phyloP scores from a whole-genome alignment of 2,329 filamentous ascomycete species.

The Lecanicillium sp. region DNA sequence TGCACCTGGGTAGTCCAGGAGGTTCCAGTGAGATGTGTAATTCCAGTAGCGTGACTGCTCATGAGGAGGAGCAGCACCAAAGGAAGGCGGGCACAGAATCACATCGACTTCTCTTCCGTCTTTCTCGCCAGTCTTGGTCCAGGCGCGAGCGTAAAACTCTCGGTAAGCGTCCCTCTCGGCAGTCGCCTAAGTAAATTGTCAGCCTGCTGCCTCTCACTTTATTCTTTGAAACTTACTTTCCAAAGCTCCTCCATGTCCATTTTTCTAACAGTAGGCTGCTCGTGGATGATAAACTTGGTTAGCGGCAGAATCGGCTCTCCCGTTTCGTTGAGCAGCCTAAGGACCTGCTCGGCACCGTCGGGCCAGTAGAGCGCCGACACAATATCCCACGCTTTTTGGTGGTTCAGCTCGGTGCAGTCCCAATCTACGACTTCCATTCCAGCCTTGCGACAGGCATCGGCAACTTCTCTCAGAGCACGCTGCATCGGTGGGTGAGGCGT shows the following conservation, averaged over 20 bases:
- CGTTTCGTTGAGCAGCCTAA: conserved; percentile 38
- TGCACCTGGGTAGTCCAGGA: conserved; percentile 56
- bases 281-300: conserved; percentile 49
- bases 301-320: conserved; percentile 52
- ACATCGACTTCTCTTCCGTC: conserved; percentile 41
- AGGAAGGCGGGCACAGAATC: conserved; percentile 51
- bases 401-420: conserved; percentile 42
- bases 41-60: conserved; percentile 44
- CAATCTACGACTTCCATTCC: conserved; percentile 46
- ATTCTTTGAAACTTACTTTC: conserved; percentile 18
- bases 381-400: conserved; percentile 41
- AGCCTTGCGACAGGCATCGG: conserved; percentile 36
- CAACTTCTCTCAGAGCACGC: conserved; percentile 46
- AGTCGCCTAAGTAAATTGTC: conserved; percentile 16
- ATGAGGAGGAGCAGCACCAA: conserved; percentile 39
- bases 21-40: conserved; percentile 60
- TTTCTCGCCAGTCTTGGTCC: conserved; percentile 24
- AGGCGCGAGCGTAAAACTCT: conserved; percentile 25
- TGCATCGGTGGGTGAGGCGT: conserved; percentile 50
- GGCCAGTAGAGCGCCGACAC: conserved; percentile 41
- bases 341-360: conserved; percentile 50
- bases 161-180: conserved; percentile 30
- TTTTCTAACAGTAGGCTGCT: conserved; percentile 34
- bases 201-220: background rate
- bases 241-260: conserved; percentile 32